Conservation (phyloP, 73 alveolate species). For the Stentor roeselii region DNA sequence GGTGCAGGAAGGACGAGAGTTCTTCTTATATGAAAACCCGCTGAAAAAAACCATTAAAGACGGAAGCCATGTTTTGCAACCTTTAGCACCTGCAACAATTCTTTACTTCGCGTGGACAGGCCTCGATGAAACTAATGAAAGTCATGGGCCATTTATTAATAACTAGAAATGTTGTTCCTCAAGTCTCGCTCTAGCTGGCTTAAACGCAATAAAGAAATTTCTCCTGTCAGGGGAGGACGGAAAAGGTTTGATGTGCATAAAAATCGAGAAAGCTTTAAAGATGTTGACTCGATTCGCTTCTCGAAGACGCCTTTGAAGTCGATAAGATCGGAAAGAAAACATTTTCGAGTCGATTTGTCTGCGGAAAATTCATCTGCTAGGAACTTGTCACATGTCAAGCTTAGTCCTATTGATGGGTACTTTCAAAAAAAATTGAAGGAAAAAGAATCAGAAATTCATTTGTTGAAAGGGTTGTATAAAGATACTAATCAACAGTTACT, state of each 20-base stretch:
- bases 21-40: not conserved
- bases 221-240: not conserved
- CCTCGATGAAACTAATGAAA: not conserved
- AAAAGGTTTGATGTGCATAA: not conserved
- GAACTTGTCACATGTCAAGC: too few species aligned
- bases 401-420: too few species aligned
- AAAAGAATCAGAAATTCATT: not conserved
- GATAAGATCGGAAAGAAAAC: too few species aligned
- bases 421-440: not conserved
- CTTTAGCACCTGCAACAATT: slow-evolving; percentile 10
- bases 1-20: not conserved
- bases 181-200: not conserved
- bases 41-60: not conserved
- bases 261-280: not conserved
- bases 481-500: not conserved
- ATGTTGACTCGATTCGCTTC: too few species aligned
- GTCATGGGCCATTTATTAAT: not conserved
- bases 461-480: not conserved
- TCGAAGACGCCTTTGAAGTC: too few species aligned
- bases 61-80: not conserved
- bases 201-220: too few species aligned
- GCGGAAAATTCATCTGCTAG: too few species aligned
- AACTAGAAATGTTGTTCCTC: not conserved
- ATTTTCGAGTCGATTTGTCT: too few species aligned
- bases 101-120: not conserved